Evolutionary conservation across 176 grass and related monocot species (phyloP).

Genomic region (Aegilops bicornis): DNA sequence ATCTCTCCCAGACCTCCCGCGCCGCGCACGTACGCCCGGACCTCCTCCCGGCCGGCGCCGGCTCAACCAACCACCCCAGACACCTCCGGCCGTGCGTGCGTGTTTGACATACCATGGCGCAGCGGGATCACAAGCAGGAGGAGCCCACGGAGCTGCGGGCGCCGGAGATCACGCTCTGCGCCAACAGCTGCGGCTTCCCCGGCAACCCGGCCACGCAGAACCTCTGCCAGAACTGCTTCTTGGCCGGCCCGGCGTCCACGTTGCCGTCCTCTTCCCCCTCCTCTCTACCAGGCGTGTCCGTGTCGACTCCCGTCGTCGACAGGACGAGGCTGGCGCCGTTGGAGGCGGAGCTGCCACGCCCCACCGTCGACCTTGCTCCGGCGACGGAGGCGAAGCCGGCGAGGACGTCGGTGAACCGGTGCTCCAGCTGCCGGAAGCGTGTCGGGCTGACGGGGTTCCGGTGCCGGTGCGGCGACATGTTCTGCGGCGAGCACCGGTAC

Average conservation of each 20-base stretch:
- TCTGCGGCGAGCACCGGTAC: slow-evolving; percentile 96
- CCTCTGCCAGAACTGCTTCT: slow-evolving; percentile 72
- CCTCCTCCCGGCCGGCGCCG: too few species aligned
- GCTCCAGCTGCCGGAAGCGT: slow-evolving; percentile 74
- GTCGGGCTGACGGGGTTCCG: slow-evolving; percentile 84
- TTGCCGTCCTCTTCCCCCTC: background rate
- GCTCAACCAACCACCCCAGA: too few species aligned
- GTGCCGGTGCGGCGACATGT: slow-evolving; percentile 84
- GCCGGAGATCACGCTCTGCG: slow-evolving; percentile 76
- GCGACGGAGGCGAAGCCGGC: background rate
- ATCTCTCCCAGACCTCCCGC: background rate
- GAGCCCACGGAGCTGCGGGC: slow-evolving; percentile 74
- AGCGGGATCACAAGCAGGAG: slow-evolving; percentile 77
- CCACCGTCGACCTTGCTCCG: background rate
- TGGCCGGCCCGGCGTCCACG: slow-evolving; percentile 9
- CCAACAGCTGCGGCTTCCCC: slow-evolving; percentile 85
- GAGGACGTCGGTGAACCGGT: slow-evolving; percentile 55
- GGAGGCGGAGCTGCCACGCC: background rate
- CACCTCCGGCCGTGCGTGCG: background rate
- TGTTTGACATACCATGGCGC: slow-evolving; percentile 47
- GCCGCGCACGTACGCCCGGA: too few species aligned
- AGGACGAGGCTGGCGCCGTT: slow-evolving; percentile 1
- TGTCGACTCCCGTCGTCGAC: background rate
- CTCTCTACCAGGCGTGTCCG: background rate
- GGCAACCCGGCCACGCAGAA: slow-evolving; percentile 74